These are phyloP conservation scores for Saprolegnia diclina DNA, from an alignment of 352 stramenopile species.

Conservation along the genomic window DNA sequence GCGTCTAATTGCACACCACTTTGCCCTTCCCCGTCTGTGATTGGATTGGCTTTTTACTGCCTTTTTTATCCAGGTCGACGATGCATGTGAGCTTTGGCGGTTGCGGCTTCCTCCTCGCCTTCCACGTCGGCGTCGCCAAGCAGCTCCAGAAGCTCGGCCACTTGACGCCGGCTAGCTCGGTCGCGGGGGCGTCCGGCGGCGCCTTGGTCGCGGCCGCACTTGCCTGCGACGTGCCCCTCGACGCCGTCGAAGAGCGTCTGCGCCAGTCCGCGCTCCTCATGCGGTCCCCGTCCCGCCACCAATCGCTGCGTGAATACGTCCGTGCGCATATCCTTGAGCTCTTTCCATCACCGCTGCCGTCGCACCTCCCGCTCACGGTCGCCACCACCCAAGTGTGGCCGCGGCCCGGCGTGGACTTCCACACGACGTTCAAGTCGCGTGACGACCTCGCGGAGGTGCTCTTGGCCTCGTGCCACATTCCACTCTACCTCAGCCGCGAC, in stretches of 20 bases:
- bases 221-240: constrained; percentile 45
- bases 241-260: constrained; percentile 33
- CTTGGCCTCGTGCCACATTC: constrained; percentile 72
- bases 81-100: constrained; percentile 74
- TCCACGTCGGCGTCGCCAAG: constrained; percentile 66
- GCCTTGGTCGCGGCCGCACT: constrained; percentile 58
- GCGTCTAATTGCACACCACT: no score
- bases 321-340: constrained; percentile 41
- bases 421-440: constrained; percentile 48
- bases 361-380: constrained; percentile 54
- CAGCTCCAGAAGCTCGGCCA: constrained; percentile 47
- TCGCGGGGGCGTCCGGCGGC: constrained; percentile 68
- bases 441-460: constrained; percentile 57
- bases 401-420: constrained; percentile 38
- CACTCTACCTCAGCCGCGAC: constrained; percentile 59
- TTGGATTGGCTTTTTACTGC: background rate
- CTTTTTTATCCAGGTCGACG: background rate
- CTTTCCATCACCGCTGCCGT: constrained; percentile 44
- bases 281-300: background rate
- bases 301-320: constrained; percentile 34
- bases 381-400: constrained; percentile 70
- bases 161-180: constrained; percentile 43
- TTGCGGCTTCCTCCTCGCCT: constrained; percentile 71
- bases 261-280: background rate
- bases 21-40: no score